Base-by-base conservation (phyloP, 441 rosid species). In the Raphanus hybrid region DNA sequence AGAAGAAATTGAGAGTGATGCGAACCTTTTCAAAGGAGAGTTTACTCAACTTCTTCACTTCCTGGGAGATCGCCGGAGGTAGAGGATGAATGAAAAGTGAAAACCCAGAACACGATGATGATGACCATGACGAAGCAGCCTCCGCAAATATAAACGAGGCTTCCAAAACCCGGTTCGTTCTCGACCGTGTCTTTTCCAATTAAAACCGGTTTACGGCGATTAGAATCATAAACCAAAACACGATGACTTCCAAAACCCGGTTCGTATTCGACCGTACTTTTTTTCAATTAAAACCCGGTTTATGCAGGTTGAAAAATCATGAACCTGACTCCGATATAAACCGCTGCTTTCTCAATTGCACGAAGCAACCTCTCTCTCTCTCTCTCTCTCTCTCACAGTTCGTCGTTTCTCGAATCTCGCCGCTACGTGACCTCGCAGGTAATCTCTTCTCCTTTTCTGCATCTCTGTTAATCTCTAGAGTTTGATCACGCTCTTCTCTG, bases 361-460 rank as follows among this genome's bases (percentile, higher is more conserved):
- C 61, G n/a, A 7, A 55, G 9, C 16, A 39, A 10, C 1, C 15
- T 18, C 16, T 43, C 55, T 3, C 27, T 23, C 34, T 8, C 43
- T 9, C 45, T 9, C 45, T 29, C 34, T 23, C 26, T 23, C 26
- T 23, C 26, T 23, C 26, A 12, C 8, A 18, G n/a, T 55, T 64
- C 54, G 26, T 73, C 64, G 57, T 29, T 35, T 4, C 6, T n/a
- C 11, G 34, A 29, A 29, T 29, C 34, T 29, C 58, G 78, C 45
- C 39, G 78, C 62, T 8, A 8, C 78, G 48, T 73, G n/a, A 48
- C 64, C 11, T 52, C 27, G 27, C 74, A 61, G 79, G 74, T 69
- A 6, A 29, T 29, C 34, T 57, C 59, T 54, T 20, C 16, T 14
- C n/a, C 48, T 6, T 74, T 6, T 41, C 34, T 1, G 63, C 23